Conservation (phyloP, 2,329 filamentous ascomycete genomes). For the Cladophialophora carrionii region DNA sequence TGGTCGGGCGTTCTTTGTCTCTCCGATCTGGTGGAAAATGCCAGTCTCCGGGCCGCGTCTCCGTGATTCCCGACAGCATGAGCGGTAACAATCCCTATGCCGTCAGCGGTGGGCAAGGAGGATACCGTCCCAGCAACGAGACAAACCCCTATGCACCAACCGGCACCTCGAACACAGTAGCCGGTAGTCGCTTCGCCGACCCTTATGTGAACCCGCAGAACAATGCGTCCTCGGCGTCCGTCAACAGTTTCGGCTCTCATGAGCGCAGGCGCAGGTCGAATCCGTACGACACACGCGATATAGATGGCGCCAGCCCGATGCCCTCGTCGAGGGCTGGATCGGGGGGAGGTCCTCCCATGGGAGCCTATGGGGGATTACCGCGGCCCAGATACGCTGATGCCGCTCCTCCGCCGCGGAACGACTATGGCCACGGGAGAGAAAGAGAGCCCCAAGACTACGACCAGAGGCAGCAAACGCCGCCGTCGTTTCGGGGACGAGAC, state of each 20-base stretch:
- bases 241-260: conserved; percentile 36
- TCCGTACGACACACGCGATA: conserved; percentile 35
- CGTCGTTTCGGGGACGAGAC: conserved; percentile 33
- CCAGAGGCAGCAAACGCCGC: conserved; percentile 24
- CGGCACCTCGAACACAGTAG: conserved; percentile 26
- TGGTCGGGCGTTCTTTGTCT: conserved; percentile 1
- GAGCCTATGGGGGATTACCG: conserved; percentile 36
- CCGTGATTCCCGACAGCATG: conserved; percentile 19
- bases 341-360: conserved; percentile 24
- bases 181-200: conserved; percentile 31
- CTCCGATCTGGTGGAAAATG: conserved; percentile 13
- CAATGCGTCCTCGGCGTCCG: conserved; percentile 36
- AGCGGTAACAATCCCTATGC: conserved; percentile 35
- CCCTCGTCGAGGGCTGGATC: conserved; percentile 25
- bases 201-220: conserved; percentile 34
- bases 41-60: not conserved
- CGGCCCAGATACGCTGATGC: conserved; percentile 28
- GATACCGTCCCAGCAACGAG: conserved; percentile 23
- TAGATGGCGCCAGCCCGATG: conserved; percentile 28
- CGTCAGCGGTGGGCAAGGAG: conserved; percentile 30
- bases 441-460: conserved; percentile 30
- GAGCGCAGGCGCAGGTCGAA: conserved; percentile 35
- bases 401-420: conserved; percentile 23
- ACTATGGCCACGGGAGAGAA: conserved; percentile 25
- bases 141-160: conserved; percentile 35